Conservation (phyloP, 352 stramenopile species). For the Chrysophaeum taylorii region DNA sequence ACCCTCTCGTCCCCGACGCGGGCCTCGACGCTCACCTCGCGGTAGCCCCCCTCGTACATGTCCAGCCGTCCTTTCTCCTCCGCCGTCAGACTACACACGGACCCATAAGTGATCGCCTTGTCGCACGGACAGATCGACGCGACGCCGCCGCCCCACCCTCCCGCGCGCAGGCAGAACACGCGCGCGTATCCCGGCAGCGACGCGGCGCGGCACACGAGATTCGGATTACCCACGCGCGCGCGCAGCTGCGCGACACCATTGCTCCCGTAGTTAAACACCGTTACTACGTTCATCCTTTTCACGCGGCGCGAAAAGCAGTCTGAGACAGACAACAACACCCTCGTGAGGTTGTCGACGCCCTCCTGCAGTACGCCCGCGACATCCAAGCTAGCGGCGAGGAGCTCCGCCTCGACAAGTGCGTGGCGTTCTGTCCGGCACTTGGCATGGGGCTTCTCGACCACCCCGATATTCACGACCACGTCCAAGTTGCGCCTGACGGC, state of each 20-base stretch:
- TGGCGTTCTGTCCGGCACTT: no score
- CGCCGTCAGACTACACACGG: neutral
- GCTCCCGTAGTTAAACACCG: constrained; percentile 12
- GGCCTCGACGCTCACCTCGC: neutral
- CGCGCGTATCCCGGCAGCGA: neutral
- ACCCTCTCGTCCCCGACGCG: neutral
- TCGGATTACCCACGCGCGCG: neutral
- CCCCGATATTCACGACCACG: no score
- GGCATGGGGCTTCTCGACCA: no score
- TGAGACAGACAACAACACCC: no score
- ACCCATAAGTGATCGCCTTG: neutral
- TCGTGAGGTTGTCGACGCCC: no score
- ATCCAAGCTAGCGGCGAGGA: no score
- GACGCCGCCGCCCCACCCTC: neutral
- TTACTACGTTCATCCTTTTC: no score
- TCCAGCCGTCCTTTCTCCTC: neutral
- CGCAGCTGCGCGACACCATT: constrained; percentile 15
- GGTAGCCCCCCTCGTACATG: neutral
- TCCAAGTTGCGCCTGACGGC: no score
- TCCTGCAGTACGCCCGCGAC: no score
- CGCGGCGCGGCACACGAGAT: neutral
- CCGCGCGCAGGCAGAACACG: constrained; percentile 5
- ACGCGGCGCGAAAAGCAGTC: no score
- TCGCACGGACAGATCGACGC: neutral
- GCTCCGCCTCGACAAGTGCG: no score